Evolutionary conservation across 225 moss, liverwort and hornwort species (phyloP).

Genomic region (Pseudoscleropodium purum): DNA sequence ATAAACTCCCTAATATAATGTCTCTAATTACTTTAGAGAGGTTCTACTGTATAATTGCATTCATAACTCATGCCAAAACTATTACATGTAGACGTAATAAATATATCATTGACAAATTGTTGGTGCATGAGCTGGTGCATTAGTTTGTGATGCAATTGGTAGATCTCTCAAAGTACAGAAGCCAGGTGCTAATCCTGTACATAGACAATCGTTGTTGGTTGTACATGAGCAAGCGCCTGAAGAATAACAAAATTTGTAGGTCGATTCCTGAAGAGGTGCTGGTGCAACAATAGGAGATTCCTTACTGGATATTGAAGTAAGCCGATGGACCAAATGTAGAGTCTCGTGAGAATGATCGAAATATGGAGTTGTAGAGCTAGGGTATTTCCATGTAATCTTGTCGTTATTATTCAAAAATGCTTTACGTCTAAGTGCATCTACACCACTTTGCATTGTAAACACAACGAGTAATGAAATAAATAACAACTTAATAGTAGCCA

Average conservation of each 20-base stretch:
- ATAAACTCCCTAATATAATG: no score
- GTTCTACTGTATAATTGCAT: not conserved
- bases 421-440: not conserved
- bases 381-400: no score
- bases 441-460: not conserved
- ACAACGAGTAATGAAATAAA: not conserved
- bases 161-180: not conserved
- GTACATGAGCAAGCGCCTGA: not conserved
- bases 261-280: not conserved
- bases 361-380: not conserved
- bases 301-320: not conserved
- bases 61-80: not conserved
- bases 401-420: not conserved
- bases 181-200: not conserved
- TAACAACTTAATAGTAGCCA: not conserved
- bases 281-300: not conserved
- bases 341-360: not conserved
- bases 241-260: not conserved
- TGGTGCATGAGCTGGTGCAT: not conserved
- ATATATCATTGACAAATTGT: not conserved
- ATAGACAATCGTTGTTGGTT: not conserved
- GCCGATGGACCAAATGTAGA: not conserved
- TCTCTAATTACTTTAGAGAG: no score
- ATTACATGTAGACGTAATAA: not conserved
- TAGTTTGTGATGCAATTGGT: not conserved